Evolutionary conservation across 179 eudicot genomes (phyloP), one percentile per base, ranked within the genome.

Genomic region (Spergularia azorica): DNA sequence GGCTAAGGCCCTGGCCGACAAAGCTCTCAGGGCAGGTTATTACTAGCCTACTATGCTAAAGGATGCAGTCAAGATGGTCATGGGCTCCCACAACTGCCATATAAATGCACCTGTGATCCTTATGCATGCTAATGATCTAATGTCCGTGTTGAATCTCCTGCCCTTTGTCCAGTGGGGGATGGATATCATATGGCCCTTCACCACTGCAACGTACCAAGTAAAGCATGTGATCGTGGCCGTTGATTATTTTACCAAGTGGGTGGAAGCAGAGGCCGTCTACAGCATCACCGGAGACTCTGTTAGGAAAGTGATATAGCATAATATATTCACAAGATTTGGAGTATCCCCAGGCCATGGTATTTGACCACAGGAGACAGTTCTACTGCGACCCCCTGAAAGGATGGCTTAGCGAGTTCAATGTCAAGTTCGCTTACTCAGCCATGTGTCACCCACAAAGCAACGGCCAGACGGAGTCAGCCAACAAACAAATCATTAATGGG

Each of bases 161-260:
- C 72, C 72, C 21, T 50, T 68, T 20, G 58, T 39, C 17, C 72
- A 68, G n/a, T 68, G n/a, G 72, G 51, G 54, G 2, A 41, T 43
- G 55, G 20, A 39, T 54, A 67, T n/a, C 0, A 17, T 41, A 8
- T 54, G 70, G 11, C 50, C 32, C 13, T 17, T 43, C 3, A 8
- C 8, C 4, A 6, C n/a, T 8, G 52, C 26, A 9, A 43, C 0
- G 6, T 20, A 26, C 2, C 26, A 17, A n/a, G 6, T 17, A 1
- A 43, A 6, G 13, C 41, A 39, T n/a, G 13, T 43, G 3, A 1
- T 67, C 0, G 70, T 66, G n/a, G 70, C 3, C 12, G 8, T 41
- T 0, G 54, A 66, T 11, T 66, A 66, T 16, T 66, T 66, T 11
- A 39, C 70, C 6, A 66, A 66, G 5, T 66, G 54, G 70, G 21